Evolutionary conservation across 2,329 filamentous ascomycete genomes (phyloP).

Genomic region (Fusarium denticulatum): DNA sequence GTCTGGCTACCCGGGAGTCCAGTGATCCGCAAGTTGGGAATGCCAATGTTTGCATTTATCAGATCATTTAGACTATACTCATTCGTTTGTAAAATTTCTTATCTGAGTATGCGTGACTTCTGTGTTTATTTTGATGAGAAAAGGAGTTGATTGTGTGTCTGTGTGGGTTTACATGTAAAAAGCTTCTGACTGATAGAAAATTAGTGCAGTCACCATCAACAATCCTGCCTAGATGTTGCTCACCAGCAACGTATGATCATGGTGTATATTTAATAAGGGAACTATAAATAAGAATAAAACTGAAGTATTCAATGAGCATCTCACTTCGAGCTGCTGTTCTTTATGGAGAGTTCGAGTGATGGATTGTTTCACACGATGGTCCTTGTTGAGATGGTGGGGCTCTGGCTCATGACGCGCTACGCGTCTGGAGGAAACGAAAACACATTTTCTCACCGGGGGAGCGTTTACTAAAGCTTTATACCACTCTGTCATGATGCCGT

Average conservation of each 20-base stretch:
- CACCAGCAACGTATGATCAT: neutral
- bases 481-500: too few species aligned
- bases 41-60: neutral
- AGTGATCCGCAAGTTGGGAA: neutral
- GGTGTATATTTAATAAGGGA: neutral
- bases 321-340: fast-evolving
- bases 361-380: too few species aligned
- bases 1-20: neutral
- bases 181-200: too few species aligned
- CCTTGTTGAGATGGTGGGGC: neutral
- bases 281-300: fast-evolving
- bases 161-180: fast-evolving
- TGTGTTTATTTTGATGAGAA: neutral
- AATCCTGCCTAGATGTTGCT: too few species aligned
- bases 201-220: too few species aligned
- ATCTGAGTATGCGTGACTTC: neutral
- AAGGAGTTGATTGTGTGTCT: fast-evolving
- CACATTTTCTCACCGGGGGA: too few species aligned
- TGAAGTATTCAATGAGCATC: fast-evolving
- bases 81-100: too few species aligned
- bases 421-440: neutral
- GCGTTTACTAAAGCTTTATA: too few species aligned
- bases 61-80: neutral
- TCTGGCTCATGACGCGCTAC: too few species aligned
- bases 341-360: too few species aligned